Base-by-base conservation (phyloP, 31 red algal species). In the Bonnemaisonia californica region DNA sequence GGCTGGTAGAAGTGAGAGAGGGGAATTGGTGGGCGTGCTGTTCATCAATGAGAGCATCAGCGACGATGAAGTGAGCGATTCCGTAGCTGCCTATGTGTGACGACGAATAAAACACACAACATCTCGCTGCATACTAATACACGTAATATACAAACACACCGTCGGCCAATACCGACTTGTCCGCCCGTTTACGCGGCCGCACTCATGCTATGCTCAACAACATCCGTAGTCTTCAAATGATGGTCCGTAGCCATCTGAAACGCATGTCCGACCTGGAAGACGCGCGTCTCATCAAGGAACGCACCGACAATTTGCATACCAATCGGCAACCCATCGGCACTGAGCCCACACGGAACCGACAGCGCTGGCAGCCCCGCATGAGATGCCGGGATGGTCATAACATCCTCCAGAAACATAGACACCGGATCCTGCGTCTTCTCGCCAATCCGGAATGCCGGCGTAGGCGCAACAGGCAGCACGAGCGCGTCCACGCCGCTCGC, bases 241-340 rank as follows among this genome's bases (percentile, higher is more conserved):
- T 74, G 77, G 28, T 84, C 66, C 23, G 95, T 98, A 1, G 76
- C 83, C 23, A 79, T 23, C 76, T 98, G 95, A 79, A 85, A 98
- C 1, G 91, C 91, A 81, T 98, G 91, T 12, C 57, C 97, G 26
- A 88, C 85, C 16, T 83, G 80, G 37, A 99, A 64, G 24, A 94
- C 80, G 12, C 64, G 30, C 57, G 61, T 91, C 39, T 99, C 97
- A 1, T 88, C 41, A 71, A 87, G 34, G 35, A 56, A 85, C 5
- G 82, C 77, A 35, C 85, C 97, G 30, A 96, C 78, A 0, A 99
- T 16, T 57, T 99, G 97, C 42, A 99, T 55, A 29, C 97, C 97
- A 16, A 96, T 76, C 3, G 97, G 97, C 74, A 99, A 63, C 27
- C 71, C 56, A 30, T 60, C 69, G 1, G 54, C 32, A 12, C 48